Evolutionary conservation across 495 filamentous ascomycete genomes (phyloP), one percentile per base, ranked within the genome.

Genomic region (Podospora sp.): DNA sequence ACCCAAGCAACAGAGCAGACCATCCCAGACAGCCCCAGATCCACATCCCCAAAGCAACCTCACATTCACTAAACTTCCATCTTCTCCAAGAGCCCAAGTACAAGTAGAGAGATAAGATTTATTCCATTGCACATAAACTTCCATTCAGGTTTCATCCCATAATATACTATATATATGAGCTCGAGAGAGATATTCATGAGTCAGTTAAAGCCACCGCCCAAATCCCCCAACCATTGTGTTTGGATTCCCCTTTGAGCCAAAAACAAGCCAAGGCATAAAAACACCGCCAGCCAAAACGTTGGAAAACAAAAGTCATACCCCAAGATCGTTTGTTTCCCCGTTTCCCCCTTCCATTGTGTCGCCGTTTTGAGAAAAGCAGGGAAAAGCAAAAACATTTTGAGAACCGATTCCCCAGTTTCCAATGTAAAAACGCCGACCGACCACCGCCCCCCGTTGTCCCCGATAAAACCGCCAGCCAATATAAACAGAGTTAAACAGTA

Each of bases 391-490:
- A 14, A 46, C 16, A 46, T 46, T 46, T 46, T 46, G 40, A 46
- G 16, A 46, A 46, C 29, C 29, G 29, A 46, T 2, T 11, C 40
- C 40, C 40, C 40, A 36, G 33, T 12, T 12, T 46, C 40, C 40
- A 46, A 46, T 46, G 40, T 46, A 46, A 46, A 46, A 46, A 46
- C 40, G 40, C 40, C 40, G 40, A 46, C 40, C 40, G 40, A 46
- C 40, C 40, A 46, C 40, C 40, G 16, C 40, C 40, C 12, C 14
- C 40, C 40, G 40, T 12, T 4, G 14, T 46, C 40, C n/a, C n/a
- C 12, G 40, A 46, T 46, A 33, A 33, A 33, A 33, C 29, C 29
- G 29, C 29, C 29, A 18, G 9, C 40, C 40, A 11, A 46, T 14
- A 46, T 14, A 46, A 46, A 18, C 11, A 46, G 12, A 46, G 16